These are phyloP conservation scores for Cyclotella baltica DNA, from an alignment of 108 stramenopile genomes.

Conservation along the genomic window DNA sequence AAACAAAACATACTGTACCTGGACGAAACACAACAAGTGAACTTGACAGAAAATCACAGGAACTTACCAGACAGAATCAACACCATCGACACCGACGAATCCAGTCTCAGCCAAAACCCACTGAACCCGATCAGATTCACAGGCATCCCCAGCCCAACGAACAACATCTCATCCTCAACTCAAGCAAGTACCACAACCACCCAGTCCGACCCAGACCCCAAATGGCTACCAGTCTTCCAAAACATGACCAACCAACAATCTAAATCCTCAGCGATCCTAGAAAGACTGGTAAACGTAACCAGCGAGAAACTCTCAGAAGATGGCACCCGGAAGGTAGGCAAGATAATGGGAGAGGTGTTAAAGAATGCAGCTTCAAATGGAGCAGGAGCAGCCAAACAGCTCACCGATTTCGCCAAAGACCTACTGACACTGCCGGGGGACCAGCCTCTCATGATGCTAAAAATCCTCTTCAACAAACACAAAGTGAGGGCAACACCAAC, in stretches of 20 bases:
- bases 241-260: neutral
- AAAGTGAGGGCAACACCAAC: slow-evolving; percentile 3
- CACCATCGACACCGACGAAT: too few relatives aligned
- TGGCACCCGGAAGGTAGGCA: neutral
- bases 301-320: neutral
- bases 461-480: slow-evolving; percentile 1
- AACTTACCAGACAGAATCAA: too few relatives aligned
- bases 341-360: neutral
- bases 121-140: too few relatives aligned
- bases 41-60: neutral
- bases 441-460: neutral
- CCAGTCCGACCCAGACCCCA: neutral
- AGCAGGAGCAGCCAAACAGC: neutral
- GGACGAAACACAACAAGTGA: neutral
- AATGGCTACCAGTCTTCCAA: neutral
- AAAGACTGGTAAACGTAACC: neutral
- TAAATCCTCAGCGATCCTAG: neutral
- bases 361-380: slow-evolving; percentile 5
- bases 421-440: neutral
- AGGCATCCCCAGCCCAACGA: neutral
- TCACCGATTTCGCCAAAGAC: slow-evolving; percentile 11
- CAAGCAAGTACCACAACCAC: neutral
- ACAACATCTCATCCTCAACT: neutral
- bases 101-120: neutral
- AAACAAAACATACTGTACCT: neutral